These are phyloP conservation scores for Fusarium euwallaceae DNA, from an alignment of 2,329 filamentous ascomycete species.

Conservation along the genomic window DNA sequence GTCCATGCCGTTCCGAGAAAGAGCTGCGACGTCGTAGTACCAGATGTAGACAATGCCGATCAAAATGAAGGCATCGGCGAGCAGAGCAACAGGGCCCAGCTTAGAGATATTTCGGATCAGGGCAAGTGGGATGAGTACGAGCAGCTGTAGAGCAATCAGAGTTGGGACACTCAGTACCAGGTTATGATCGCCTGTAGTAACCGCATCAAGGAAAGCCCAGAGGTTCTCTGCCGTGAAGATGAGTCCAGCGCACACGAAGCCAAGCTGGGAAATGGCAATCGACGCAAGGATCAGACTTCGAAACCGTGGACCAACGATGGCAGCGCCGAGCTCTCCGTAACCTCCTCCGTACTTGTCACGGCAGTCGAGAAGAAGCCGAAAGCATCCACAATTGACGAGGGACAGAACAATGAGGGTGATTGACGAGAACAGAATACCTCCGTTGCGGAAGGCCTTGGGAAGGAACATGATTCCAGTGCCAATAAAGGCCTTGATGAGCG, in stretches of 20 bases:
- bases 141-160: slow-evolving; percentile 75
- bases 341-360: slow-evolving; percentile 74
- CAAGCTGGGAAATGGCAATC: slow-evolving; percentile 80
- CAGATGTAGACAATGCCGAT: slow-evolving; percentile 81
- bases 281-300: slow-evolving; percentile 76
- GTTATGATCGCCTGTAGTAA: slow-evolving; percentile 63
- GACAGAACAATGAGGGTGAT: slow-evolving; percentile 76
- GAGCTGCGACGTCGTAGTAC: slow-evolving; percentile 73
- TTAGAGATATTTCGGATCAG: slow-evolving; percentile 83
- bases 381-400: slow-evolving; percentile 76
- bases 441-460: slow-evolving; percentile 83
- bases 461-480: slow-evolving; percentile 87
- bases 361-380: slow-evolving; percentile 78
- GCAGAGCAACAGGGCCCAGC: slow-evolving; percentile 75
- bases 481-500: slow-evolving; percentile 82
- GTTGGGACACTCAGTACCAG: slow-evolving; percentile 64
- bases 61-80: slow-evolving; percentile 80
- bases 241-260: slow-evolving; percentile 82
- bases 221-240: slow-evolving; percentile 85
- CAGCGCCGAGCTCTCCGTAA: slow-evolving; percentile 80
- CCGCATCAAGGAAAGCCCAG: slow-evolving; percentile 74
- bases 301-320: slow-evolving; percentile 73
- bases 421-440: slow-evolving; percentile 81
- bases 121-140: slow-evolving; percentile 74
- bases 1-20: slow-evolving; percentile 69